Base-by-base conservation (phyloP, 495 filamentous ascomycete genomes). In the Pseudoneurospora amorphoporcata region DNA sequence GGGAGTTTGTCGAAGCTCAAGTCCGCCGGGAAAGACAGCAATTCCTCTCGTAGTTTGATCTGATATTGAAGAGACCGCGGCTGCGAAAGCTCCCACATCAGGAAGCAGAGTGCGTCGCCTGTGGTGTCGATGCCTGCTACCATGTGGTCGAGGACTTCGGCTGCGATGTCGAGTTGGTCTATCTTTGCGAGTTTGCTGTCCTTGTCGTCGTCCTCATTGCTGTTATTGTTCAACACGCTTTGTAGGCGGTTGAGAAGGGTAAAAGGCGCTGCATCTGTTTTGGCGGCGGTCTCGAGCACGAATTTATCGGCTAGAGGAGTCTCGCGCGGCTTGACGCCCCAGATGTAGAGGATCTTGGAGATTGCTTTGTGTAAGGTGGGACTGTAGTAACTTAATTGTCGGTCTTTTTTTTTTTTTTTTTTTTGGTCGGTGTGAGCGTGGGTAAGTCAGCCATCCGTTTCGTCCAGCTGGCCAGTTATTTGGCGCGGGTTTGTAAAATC, bases 71-170 rank as follows among this genome's bases (percentile, higher is more conserved):
- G 69, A 9, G 85, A 87, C 0, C 81, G 71, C 3, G 87, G 85
- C 68, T 84, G 85, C 0, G 90, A 92, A 1, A 92, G 81, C 76
- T 90, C 85, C 85, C 87, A 89, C 87, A 92, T 88, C 7, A 91
- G 79, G 72, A 91, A 90, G 72, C 88, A 90, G 0, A 91, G 79
- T 1, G 84, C 87, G 75, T 91, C 89, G 39, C 89, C 89, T 0
- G 89, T 91, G 3, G 90, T 91, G 73, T 91, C 90, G 72, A 91
- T 90, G 2, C 90, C 90, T 0, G 90, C 90, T 0, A 84, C 87
- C 83, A 86, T 84, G 74, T 86, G 84, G 69, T 86, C 84, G 61
- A 86, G 79, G 65, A 83, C 83, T 47, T 86, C 84, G 69, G 84
- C 84, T 0, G 84, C 83, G 58, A 83, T 81, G 71, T 86, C 84